Evolutionary conservation across 2,329 filamentous ascomycete genomes (phyloP).

Genomic region (Calonectria ilicicola): DNA sequence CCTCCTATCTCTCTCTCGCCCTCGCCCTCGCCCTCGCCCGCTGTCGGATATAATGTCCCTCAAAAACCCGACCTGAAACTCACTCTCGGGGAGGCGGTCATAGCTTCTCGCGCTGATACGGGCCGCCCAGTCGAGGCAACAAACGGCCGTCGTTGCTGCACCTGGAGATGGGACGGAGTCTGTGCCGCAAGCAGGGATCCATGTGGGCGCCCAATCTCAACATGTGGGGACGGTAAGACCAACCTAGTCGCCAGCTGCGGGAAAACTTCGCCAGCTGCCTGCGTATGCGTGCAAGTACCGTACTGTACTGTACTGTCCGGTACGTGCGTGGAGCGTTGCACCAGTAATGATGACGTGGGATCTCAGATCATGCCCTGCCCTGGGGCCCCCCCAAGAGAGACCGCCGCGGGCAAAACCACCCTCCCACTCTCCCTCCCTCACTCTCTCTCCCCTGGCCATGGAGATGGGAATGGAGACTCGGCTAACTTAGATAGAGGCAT

Average conservation of each 20-base stretch:
- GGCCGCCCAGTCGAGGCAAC: background rate
- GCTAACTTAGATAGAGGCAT: background rate
- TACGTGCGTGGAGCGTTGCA: slow-evolving; percentile 11
- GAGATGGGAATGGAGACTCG: background rate
- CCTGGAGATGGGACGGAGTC: background rate
- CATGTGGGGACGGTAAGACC: slow-evolving; percentile 3
- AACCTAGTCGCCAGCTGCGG: slow-evolving; percentile 2
- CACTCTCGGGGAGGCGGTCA: background rate
- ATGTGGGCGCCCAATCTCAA: slow-evolving; percentile 10
- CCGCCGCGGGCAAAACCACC: background rate
- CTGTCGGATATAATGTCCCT: background rate
- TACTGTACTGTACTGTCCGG: too few relatives aligned
- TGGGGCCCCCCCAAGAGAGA: too few relatives aligned
- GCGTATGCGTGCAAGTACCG: background rate
- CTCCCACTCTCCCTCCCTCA: background rate
- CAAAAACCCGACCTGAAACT: background rate
- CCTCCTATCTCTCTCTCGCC: too few relatives aligned
- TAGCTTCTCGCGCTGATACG: background rate
- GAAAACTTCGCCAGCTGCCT: slow-evolving; percentile 19
- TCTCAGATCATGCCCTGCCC: slow-evolving; percentile 10
- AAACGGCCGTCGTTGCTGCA: background rate
- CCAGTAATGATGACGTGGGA: slow-evolving; percentile 9
- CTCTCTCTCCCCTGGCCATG: background rate
- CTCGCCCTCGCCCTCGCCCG: too few relatives aligned
- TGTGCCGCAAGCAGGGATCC: slow-evolving; percentile 7